These are phyloP conservation scores for Dictyostelium capitatum DNA, from an alignment of 78 protist genomes.

Conservation along the genomic window DNA sequence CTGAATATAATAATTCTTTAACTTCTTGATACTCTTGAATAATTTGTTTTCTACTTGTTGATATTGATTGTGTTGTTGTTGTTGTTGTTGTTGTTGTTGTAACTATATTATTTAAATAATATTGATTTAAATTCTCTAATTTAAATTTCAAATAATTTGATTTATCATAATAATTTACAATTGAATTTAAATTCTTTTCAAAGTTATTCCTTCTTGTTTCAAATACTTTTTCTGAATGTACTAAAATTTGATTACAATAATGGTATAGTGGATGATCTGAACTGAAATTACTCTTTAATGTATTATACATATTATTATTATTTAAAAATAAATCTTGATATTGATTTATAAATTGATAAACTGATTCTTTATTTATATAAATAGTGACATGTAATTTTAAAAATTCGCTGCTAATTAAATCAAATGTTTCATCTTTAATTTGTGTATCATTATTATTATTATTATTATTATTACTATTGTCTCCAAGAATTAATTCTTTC, in stretches of 20 bases:
- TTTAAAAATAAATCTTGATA: constrained; percentile 9
- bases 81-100: background rate
- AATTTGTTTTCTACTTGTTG: background rate
- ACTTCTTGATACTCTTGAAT: constrained; percentile 1
- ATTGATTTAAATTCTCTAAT: constrained; percentile 11
- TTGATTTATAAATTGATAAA: background rate
- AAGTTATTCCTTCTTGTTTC: background rate
- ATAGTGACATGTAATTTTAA: background rate
- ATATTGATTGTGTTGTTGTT: background rate
- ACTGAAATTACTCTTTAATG: background rate
- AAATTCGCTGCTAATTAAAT: background rate
- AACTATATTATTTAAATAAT: too few species aligned
- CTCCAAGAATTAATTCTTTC: background rate
- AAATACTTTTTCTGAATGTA: background rate
- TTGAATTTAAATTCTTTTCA: constrained; percentile 9
- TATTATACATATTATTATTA: background rate
- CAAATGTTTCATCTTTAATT: constrained; percentile 7
- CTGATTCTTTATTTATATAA: background rate
- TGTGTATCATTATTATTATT: background rate
- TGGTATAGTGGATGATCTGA: constrained; percentile 1
- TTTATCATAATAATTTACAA: background rate
- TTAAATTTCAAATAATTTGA: background rate
- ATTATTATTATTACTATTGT: background rate
- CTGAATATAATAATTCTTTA: background rate
- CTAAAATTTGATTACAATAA: background rate